Conservation (phyloP, 1,284 basidiomycete genomes). For the Rhodotorula sp. region DNA sequence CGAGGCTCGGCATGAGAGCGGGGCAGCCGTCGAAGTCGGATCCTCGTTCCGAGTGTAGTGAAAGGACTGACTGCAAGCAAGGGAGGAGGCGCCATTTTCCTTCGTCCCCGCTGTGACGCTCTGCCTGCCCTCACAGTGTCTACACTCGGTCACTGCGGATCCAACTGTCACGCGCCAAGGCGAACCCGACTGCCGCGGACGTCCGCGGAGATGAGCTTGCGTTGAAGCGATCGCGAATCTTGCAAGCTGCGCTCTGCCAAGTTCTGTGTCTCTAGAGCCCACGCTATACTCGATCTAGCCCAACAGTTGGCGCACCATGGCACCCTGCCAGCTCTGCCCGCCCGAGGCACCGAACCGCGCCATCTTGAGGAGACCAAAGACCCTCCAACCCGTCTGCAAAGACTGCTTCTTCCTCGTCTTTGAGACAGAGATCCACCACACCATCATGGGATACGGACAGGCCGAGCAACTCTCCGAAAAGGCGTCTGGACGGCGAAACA, state of each 20-base stretch:
- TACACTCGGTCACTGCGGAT: too few relatives aligned
- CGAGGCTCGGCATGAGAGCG: neutral
- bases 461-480: slow-evolving; percentile 23
- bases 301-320: slow-evolving; percentile 24
- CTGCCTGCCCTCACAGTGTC: too few relatives aligned
- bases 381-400: slow-evolving; percentile 63
- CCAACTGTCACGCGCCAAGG: too few relatives aligned
- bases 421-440: slow-evolving; percentile 97
- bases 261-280: too few relatives aligned
- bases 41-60: neutral
- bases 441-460: slow-evolving; percentile 60
- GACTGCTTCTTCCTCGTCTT: slow-evolving; percentile 75
- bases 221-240: neutral
- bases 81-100: too few relatives aligned
- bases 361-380: slow-evolving; percentile 93
- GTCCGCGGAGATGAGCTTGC: too few relatives aligned
- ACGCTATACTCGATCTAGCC: too few relatives aligned
- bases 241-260: neutral
- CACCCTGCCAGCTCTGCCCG: slow-evolving; percentile 44
- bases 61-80: neutral
- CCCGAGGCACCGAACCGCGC: slow-evolving; percentile 56
- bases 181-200: too few relatives aligned
- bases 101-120: too few relatives aligned
- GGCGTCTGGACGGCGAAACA: neutral
- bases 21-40: neutral